Base-by-base conservation (phyloP, 1,139 yeast genomes). In the Candida pseudoviswanathii region DNA sequence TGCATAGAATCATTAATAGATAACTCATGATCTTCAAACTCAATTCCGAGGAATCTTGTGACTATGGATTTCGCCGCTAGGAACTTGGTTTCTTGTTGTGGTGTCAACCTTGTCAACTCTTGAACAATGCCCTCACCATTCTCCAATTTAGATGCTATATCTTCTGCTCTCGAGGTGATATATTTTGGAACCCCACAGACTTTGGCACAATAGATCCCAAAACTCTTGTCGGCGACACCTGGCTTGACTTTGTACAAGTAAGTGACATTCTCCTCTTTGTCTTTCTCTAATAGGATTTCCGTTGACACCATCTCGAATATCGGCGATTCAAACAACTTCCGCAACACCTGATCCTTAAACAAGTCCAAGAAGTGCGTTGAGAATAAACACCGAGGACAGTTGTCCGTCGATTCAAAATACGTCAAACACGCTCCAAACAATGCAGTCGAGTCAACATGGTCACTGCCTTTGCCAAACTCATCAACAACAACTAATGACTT, bases 381-480 rank as follows among this genome's bases (percentile, higher is more conserved):
- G 2, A 73, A 60, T 3, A 77, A 44, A 0, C 67, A 58, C 43
- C 73, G 58, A 0, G 78, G 73, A 33, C 71, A 56, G 0, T 31
- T 38, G 0, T 46, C 40, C 27, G 30, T 41, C 1, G 60, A 52
- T 8, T 52, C 43, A 5, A 74, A 52, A 16, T 60, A 51, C 25
- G 62, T 62, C 9, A 78, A 54, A 9, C 71, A 57, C 0, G 77
- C 60, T 1, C 78, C 80, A 51, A 76, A 66, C 11, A 77, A 50
- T 0, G 79, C 68, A 0, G 78, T 77, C 0, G 82, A 81, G 53
- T 78, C 80, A 31, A 65, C 52, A 0, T 67, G 55, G 57, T 75
- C 80, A 0, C 81, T 78, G 0, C 83, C 84, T 47, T 78, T 74
- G 0, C 83, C 84, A 61, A 76, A 77, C 54, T 80, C 84, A 59